These are phyloP conservation scores for Stygiomarasmius scandens DNA, from an alignment of 1,284 basidiomycete genomes.

Conservation along the genomic window DNA sequence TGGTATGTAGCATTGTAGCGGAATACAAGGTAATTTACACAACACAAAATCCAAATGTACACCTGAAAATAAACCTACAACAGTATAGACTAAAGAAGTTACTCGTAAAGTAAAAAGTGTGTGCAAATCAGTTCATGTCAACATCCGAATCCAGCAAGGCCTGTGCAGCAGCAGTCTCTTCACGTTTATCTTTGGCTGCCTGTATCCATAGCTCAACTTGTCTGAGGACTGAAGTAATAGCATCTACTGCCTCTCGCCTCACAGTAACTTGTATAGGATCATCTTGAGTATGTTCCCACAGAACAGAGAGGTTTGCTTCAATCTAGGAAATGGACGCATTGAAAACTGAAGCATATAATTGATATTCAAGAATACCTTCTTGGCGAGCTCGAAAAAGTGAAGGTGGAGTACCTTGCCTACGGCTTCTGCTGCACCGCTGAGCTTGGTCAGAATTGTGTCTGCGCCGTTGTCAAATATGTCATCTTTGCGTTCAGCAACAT, in stretches of 20 bases:
- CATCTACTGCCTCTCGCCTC: constrained; percentile 42
- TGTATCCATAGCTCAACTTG: constrained; percentile 47
- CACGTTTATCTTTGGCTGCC: constrained; percentile 36
- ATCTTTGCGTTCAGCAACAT: constrained; percentile 45
- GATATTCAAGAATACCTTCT: constrained; percentile 46
- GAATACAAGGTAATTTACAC: too few species aligned
- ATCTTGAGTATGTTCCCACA: constrained; percentile 59
- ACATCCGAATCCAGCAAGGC: constrained; percentile 17
- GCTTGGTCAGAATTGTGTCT: constrained; percentile 48
- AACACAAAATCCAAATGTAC: not conserved
- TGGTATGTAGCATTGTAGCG: too few species aligned
- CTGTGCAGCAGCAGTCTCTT: constrained; percentile 1
- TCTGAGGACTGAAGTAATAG: constrained; percentile 38
- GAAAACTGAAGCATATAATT: too few species aligned
- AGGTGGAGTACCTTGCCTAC: constrained; percentile 52
- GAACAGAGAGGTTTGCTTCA: constrained; percentile 59
- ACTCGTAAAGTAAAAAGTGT: constrained; percentile 6
- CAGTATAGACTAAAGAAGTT: too few species aligned
- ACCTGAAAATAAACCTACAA: too few species aligned
- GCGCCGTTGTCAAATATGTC: constrained; percentile 57
- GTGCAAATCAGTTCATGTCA: constrained; percentile 20
- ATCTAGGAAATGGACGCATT: constrained; percentile 41
- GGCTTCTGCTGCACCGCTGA: constrained; percentile 48
- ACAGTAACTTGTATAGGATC: constrained; percentile 45
- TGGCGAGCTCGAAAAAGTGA: constrained; percentile 49